A percentile compares a stretch with the other conserved stretches of the same genome.
These are phyloP conservation scores for Aureobasidium sp. DNA, from an alignment of 2,329 filamentous ascomycete species.

Conservation along the genomic window DNA sequence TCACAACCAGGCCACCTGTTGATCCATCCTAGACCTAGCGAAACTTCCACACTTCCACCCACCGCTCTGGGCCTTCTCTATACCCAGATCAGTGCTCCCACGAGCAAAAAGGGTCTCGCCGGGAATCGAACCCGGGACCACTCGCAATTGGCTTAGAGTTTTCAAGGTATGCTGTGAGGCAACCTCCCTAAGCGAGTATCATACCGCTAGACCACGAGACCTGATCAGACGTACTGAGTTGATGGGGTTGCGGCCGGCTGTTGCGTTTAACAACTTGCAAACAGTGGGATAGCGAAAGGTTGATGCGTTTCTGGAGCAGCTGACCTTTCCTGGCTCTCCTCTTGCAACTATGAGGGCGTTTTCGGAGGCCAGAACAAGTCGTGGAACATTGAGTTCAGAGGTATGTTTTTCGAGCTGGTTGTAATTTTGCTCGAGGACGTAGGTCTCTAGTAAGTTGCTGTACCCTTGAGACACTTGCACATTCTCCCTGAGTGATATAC, in stretches of 20 bases:
- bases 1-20: too few species aligned
- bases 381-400: too few species aligned
- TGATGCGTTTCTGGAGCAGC: too few species aligned
- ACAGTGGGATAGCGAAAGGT: neutral
- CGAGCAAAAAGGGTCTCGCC: constrained; percentile 10
- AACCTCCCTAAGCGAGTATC: constrained; percentile 15
- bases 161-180: neutral
- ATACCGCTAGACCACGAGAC: constrained; percentile 15
- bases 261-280: neutral
- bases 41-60: neutral
- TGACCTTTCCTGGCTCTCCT: too few species aligned
- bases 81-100: neutral
- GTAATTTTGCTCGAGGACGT: too few species aligned
- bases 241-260: neutral
- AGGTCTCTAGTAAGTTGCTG: too few species aligned
- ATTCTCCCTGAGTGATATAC: too few species aligned
- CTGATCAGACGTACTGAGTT: neutral
- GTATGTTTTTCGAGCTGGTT: too few species aligned
- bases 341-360: too few species aligned
- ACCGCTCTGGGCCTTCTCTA: too few species aligned
- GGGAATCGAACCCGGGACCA: constrained; percentile 15
- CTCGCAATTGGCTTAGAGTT: constrained; percentile 12
- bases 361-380: too few species aligned
- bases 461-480: too few species aligned
- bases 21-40: neutral